A percentile compares a stretch with the other conserved stretches of the same genome.
These are phyloP conservation scores for Fusarium multiceps DNA, from an alignment of 2,329 filamentous ascomycete genomes.

Conservation along the genomic window DNA sequence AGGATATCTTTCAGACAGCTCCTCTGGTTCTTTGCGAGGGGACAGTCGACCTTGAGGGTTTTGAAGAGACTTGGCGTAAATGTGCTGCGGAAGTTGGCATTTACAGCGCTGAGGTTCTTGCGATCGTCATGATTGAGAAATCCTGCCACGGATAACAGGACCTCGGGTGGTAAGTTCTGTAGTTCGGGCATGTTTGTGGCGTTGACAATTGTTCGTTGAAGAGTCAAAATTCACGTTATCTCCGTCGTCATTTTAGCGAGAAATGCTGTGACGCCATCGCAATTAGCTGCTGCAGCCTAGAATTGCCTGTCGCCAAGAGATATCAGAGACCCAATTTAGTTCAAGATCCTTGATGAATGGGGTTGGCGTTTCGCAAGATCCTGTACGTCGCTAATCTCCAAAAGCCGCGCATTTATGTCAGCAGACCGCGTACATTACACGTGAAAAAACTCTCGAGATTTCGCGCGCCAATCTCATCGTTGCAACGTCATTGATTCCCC, in stretches of 20 bases:
- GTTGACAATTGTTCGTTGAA: not conserved
- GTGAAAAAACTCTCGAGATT: not conserved
- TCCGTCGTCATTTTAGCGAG: rapidly evolving
- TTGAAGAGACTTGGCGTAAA: not conserved
- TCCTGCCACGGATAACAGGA: not conserved
- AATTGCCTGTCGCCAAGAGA: not conserved
- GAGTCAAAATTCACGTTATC: not conserved
- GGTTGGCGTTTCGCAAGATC: not conserved
- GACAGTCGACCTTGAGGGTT: not conserved
- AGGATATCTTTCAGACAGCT: not conserved
- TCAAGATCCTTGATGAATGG: not conserved
- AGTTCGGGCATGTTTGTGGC: rapidly evolving
- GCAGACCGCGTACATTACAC: not conserved
- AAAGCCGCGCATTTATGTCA: not conserved
- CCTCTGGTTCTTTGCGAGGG: not conserved
- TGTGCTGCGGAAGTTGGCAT: not conserved
- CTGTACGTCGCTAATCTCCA: not conserved
- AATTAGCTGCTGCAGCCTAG: not conserved
- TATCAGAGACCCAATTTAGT: not conserved
- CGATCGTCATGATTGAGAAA: not conserved
- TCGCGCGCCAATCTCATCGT: slow-evolving; percentile 2
- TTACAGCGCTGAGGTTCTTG: not conserved
- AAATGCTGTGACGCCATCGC: not conserved
- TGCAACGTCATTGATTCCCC: slow-evolving; percentile 6
- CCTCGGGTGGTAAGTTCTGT: not conserved